Base-by-base conservation (phyloP, 1,284 basidiomycete genomes). In the Coniophora puteana region DNA sequence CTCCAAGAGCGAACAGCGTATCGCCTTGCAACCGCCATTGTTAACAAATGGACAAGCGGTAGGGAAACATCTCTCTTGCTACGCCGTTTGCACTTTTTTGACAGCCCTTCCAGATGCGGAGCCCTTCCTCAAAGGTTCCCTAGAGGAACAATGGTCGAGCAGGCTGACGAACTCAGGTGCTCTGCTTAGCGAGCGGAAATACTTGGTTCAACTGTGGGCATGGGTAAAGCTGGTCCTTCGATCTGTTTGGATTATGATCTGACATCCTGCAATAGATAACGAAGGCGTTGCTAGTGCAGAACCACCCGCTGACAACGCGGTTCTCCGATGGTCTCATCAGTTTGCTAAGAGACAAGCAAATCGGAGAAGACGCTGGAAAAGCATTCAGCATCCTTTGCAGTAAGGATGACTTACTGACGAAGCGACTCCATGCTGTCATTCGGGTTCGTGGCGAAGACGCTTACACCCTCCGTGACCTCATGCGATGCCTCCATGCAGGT, bases 11-110 rank as follows among this genome's bases (percentile, higher is more conserved):
- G n/a, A n/a, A n/a, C n/a, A 1, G 71, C 79, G 49, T 78, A 86
- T 35, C 54, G 85, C 11, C 65, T 92, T 10, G 71, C 80, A 1
- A 78, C n/a, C n/a, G n/a, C 83, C 1, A 65, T 88, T 20, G 61
- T 92, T 16, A 96, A 96, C 61, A 91, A 92, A 62, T 76, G 79
- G 35, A 67, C 70, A 8, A 67, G 78, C 36, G 78, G 89, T 87
- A 38, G 13, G 44, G 41, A 22, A 44, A 65, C 45, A 41, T 37
- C 23, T 33, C 40, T 26, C 33, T 36, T 4, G 23, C 31, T n/a
- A n/a, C n/a, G n/a, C n/a, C n/a, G n/a, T n/a, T n/a, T n/a, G n/a
- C n/a, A n/a, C n/a, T n/a, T n/a, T n/a, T n/a, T n/a, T n/a, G n/a
- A n/a, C n/a, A n/a, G 38, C 28, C 26, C 36, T 21, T 7, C 17